Evolutionary conservation across 2,329 filamentous ascomycete genomes (phyloP).

Genomic region (Fusarium sp.): DNA sequence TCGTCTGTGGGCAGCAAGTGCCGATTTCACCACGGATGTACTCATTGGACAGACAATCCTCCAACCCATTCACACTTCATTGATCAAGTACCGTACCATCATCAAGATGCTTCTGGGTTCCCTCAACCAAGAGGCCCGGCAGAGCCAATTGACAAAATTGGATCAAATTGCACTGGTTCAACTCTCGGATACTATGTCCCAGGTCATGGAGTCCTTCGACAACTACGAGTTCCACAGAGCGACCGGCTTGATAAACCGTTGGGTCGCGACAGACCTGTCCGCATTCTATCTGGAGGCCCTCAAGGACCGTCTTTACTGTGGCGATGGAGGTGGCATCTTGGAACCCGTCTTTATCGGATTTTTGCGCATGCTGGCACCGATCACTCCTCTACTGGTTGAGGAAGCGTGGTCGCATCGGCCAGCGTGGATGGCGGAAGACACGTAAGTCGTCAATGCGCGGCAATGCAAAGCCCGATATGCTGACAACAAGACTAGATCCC

Average conservation of each 20-base stretch:
- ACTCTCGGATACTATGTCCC: constrained; percentile 72
- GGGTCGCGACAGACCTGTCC: constrained; percentile 85
- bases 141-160: constrained; percentile 65
- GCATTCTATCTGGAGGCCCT: constrained; percentile 94
- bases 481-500: constrained; percentile 41
- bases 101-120: constrained; percentile 92
- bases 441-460: constrained; percentile 48
- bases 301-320: constrained; percentile 93
- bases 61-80: constrained; percentile 77
- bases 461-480: background rate
- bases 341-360: constrained; percentile 78
- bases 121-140: constrained; percentile 67
- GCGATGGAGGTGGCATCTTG: constrained; percentile 73
- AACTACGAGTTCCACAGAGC: constrained; percentile 87
- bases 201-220: constrained; percentile 74
- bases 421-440: constrained; percentile 66
- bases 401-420: constrained; percentile 88
- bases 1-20: constrained; percentile 90
- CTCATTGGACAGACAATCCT: constrained; percentile 83
- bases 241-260: constrained; percentile 79
- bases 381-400: constrained; percentile 86
- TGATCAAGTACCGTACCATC: constrained; percentile 90
- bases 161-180: constrained; percentile 85
- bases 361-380: constrained; percentile 81
- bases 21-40: constrained; percentile 91